phyloP scores from a whole-genome alignment of 371 early-diverging fungal genomes.

The Lichtheimia corymbifera region DNA sequence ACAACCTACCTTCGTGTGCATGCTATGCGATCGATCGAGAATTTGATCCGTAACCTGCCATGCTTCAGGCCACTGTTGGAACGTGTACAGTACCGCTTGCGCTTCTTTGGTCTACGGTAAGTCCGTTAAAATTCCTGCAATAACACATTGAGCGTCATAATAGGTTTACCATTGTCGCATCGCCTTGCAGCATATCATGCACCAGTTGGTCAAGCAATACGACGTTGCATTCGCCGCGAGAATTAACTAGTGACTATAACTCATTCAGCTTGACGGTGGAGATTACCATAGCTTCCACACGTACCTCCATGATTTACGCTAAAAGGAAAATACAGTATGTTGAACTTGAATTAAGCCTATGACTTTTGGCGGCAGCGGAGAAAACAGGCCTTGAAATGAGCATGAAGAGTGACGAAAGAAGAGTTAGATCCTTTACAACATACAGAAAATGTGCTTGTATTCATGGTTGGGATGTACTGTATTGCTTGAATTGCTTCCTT shows the following conservation, averaged over 20 bases:
- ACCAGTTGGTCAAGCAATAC: not conserved
- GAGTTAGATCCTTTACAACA: too few species aligned
- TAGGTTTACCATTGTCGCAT: not conserved
- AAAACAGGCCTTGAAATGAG: too few species aligned
- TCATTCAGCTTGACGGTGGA: too few species aligned
- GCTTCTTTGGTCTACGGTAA: constrained; percentile 66
- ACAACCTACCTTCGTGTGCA: constrained; percentile 76
- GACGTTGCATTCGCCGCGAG: not conserved
- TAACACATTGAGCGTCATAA: not conserved
- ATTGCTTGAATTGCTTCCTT: too few species aligned
- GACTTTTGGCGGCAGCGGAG: too few species aligned
- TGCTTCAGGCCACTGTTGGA: constrained; percentile 90
- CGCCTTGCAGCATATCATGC: not conserved
- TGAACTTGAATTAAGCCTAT: too few species aligned
- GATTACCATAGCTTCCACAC: too few species aligned
- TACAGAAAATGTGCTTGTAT: too few species aligned
- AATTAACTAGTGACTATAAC: not conserved
- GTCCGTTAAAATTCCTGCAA: not conserved
- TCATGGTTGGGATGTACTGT: too few species aligned
- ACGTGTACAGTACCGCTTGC: constrained; percentile 73
- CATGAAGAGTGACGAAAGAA: too few species aligned
- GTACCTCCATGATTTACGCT: too few species aligned
- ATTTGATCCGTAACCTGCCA: constrained; percentile 93
- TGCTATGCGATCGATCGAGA: constrained; percentile 71
- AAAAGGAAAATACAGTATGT: too few species aligned